phyloP scores from a whole-genome alignment of 176 grass and related monocot species.

The Carex kokanica region DNA sequence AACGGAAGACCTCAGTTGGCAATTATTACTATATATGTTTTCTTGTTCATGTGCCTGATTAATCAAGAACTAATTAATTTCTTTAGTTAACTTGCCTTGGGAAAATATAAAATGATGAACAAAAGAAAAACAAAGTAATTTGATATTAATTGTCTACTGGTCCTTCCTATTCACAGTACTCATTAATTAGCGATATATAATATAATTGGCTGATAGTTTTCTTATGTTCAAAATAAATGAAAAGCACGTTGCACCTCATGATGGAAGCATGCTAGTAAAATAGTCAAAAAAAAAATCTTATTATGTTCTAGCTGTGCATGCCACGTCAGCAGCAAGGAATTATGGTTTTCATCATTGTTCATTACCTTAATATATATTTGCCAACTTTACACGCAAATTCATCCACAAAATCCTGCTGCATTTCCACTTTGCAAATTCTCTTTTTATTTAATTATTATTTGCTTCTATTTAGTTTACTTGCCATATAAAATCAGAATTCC shows the following conservation, averaged over 20 bases:
- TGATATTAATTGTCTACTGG: background rate
- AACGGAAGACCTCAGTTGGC: background rate
- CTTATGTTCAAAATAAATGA: background rate
- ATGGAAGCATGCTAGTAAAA: constrained; percentile 20
- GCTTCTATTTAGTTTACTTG: background rate
- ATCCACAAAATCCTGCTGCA: background rate
- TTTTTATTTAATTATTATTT: background rate
- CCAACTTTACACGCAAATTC: background rate
- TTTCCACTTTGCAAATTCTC: background rate
- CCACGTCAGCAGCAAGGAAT: background rate
- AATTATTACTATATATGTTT: background rate
- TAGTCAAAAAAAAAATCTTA: background rate
- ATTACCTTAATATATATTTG: background rate
- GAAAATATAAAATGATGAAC: background rate
- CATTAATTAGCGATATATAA: background rate
- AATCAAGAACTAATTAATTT: background rate
- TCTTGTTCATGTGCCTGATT: background rate
- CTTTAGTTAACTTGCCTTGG: background rate
- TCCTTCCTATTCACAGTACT: background rate
- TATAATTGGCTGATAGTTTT: background rate
- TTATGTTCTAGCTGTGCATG: background rate
- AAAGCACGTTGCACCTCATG: constrained; percentile 20
- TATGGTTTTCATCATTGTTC: background rate
- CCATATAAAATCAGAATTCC: background rate
- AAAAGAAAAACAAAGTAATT: background rate